Conservation (phyloP, 2,329 filamentous ascomycete genomes). For the Chaetomiaceae sp. region DNA sequence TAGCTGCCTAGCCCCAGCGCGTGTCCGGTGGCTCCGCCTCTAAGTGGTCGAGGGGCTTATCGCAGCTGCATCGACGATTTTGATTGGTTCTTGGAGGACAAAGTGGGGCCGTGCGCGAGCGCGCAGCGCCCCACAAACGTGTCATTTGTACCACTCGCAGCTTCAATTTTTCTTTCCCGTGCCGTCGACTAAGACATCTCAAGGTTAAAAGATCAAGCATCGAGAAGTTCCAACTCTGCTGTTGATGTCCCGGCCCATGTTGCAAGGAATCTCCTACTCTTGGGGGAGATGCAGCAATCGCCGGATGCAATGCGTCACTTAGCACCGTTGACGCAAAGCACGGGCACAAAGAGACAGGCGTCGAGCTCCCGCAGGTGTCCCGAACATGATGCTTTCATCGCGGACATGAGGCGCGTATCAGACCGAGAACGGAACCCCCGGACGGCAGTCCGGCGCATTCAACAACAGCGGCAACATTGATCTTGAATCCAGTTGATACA, state of each 20-base stretch:
- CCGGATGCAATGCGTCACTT: conserved; percentile 16
- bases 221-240: too few relatives aligned
- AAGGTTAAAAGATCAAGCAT: too few relatives aligned
- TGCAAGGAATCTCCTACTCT: too few relatives aligned
- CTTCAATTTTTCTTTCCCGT: conserved; percentile 5
- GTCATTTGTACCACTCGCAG: conserved; percentile 17
- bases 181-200: too few relatives aligned
- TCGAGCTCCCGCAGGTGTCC: not conserved
- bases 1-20: conserved; percentile 24
- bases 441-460: too few relatives aligned
- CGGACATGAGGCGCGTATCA: not conserved
- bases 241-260: too few relatives aligned
- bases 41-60: conserved; percentile 29
- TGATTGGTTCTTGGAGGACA: conserved; percentile 24
- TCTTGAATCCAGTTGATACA: too few relatives aligned
- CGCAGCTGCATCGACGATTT: conserved; percentile 16
- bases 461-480: too few relatives aligned
- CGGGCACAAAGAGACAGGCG: conserved; percentile 2
- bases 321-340: too few relatives aligned
- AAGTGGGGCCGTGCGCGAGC: conserved; percentile 25
- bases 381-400: not conserved
- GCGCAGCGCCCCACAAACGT: conserved; percentile 21
- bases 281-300: not conserved
- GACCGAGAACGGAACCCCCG: not conserved
- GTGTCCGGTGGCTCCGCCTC: conserved; percentile 22